Base-by-base conservation (phyloP, 2,329 filamentous ascomycete genomes). In the Colletotrichum graminicola region DNA sequence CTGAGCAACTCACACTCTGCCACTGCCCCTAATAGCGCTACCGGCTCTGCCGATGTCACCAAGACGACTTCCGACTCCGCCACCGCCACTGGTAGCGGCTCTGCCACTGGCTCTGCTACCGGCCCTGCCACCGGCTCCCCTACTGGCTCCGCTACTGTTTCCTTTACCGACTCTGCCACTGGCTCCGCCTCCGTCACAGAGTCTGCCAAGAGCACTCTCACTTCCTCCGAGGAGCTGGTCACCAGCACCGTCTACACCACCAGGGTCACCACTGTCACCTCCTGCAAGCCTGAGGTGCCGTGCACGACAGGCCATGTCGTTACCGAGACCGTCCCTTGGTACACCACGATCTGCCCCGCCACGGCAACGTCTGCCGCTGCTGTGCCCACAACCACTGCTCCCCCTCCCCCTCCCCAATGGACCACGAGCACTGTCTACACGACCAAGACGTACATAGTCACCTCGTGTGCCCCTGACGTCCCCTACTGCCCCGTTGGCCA, bases 401-500 rank as follows among this genome's bases (percentile, higher is more conserved):
- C 45, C 12, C 62, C 62, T 41, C 11, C 66, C 49, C 62, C 54
- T 36, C 62, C 67, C 10, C 45, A 69, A 14, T 67, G 75, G 67
- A 75, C 75, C 36, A 82, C 81, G 39, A 82, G 80, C 72, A 82
- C 81, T 23, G 77, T 84, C 65, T 83, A 79, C 76, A 79, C 79
- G 56, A 84, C 81, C 26, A 74, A 74, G 11, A 76, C 88, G 73
- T 83, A 87, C 74, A 90, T 88, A 74, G 82, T 89, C 79, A 89
- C 85, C 76, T 86, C 85, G 47, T 90, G 88, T 79, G 84, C 83
- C 57, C 81, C 87, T 26, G 76, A 77, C 12, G 77, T 84, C 1
- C 77, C 75, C 41, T 76, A 82, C 79, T 84, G 82, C 75, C 81
- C 82, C 11, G 77, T 73, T 1, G 78, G 78, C 26, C 76, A 79